Evolutionary conservation across 164 flowering plant species (phyloP).

Genomic region (Dillenia suffruticosa): DNA sequence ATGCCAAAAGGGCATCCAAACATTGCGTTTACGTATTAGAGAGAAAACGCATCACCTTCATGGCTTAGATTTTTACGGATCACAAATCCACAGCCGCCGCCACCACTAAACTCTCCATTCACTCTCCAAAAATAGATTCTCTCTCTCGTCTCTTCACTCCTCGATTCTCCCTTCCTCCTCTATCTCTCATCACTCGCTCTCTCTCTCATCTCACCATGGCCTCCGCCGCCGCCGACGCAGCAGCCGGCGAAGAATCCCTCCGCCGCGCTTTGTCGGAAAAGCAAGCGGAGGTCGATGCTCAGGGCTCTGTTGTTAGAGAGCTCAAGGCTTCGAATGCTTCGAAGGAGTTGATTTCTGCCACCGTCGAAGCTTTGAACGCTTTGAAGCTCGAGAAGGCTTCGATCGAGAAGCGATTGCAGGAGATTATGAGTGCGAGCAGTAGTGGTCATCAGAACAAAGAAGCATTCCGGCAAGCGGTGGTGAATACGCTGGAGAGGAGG

Average conservation of each 20-base stretch:
- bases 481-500: constrained; percentile 79
- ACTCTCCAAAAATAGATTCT: no score
- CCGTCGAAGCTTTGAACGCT: constrained; percentile 38
- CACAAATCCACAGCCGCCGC: no score
- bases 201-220: background rate
- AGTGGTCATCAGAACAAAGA: constrained; percentile 33
- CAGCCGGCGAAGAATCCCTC: constrained; percentile 36
- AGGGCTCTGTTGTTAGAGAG: constrained; percentile 41
- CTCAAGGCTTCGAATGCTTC: constrained; percentile 38
- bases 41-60: no score
- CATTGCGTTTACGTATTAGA: no score
- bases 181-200: background rate
- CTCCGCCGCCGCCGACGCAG: constrained; percentile 21
- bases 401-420: constrained; percentile 38
- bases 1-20: no score
- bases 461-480: constrained; percentile 67
- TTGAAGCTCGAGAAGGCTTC: constrained; percentile 50
- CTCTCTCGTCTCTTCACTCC: background rate
- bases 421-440: constrained; percentile 17
- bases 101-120: no score
- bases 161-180: background rate
- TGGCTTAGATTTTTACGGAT: no score
- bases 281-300: constrained; percentile 41
- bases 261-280: constrained; percentile 43
- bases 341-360: constrained; percentile 45